Base-by-base conservation (phyloP, 768 basidiomycete species). In the Psilocybe cyanescens region DNA sequence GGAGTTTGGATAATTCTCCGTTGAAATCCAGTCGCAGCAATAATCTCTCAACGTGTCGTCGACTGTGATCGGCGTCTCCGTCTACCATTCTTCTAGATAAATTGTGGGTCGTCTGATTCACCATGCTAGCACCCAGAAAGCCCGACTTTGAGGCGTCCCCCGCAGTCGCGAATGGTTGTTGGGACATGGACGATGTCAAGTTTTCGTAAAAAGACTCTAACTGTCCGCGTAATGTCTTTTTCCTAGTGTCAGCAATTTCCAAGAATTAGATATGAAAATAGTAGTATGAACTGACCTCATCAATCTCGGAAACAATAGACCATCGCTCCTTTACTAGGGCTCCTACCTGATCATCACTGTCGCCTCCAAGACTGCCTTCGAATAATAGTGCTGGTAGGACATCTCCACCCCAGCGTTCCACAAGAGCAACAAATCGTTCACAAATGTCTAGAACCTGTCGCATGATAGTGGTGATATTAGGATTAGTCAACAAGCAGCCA, bases 331-430 rank as follows among this genome's bases (percentile, higher is more conserved):
- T 81, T 0, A 95, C 91, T 82, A 91, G 79, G 8, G 79, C 79
- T 12, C 94, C 94, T 5, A 92, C 86, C 65, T 81, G 80, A 57
- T 84, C 85, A 19, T 79, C 79, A 4, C 77, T 83, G 5, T 65
- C 66, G 8, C 84, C 81, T 30, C 79, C 80, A 53, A 94, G 68
- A 69, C 90, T 92, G 12, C 92, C 92, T 70, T 95, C 94, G 63
- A 87, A 89, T 44, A 96, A 73, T 49, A 96, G 78, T 0, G 89
- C 92, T 11, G 95, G 95, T 2, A 96, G 77, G 8, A 96, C 86
- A 70, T 96, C 93, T 0, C 94, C 94, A 11, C 93, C 94, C 95
- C 95, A 97, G 55, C 94, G 78, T 73, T 96, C 95, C 0, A 96
- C 85, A 64, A 94, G 87, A 6, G 86, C 93, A n/a, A 89, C 90